phyloP scores from a whole-genome alignment of 2,329 filamentous ascomycete species.

The Epichloe hybrida region DNA sequence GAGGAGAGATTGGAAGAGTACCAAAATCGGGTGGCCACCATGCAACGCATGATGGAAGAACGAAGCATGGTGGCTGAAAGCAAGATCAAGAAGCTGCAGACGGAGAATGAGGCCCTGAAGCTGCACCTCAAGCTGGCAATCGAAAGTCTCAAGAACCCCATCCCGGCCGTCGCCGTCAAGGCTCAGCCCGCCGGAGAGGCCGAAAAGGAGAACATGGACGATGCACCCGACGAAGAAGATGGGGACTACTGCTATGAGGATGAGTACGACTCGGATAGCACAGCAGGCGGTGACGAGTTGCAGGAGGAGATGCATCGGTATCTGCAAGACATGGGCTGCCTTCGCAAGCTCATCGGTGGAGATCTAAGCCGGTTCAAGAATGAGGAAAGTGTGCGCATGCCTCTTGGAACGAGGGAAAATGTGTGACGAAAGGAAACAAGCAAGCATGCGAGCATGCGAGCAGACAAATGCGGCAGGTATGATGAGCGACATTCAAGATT shows the following conservation, averaged over 20 bases:
- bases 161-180: constrained; percentile 44
- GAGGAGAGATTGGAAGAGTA: constrained; percentile 88
- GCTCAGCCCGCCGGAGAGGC: constrained; percentile 13
- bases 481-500: background rate
- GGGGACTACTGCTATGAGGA: constrained; percentile 49
- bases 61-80: constrained; percentile 77
- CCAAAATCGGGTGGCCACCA: constrained; percentile 73
- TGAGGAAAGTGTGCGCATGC: constrained; percentile 41
- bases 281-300: constrained; percentile 44
- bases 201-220: constrained; percentile 17
- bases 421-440: constrained; percentile 10
- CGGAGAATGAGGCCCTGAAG: constrained; percentile 79
- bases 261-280: constrained; percentile 34
- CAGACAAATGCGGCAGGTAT: too few species aligned
- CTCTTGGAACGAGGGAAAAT: constrained; percentile 32
- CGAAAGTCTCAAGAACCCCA: constrained; percentile 80
- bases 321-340: constrained; percentile 69
- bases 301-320: constrained; percentile 79
- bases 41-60: constrained; percentile 96
- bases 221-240: constrained; percentile 26
- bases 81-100: constrained; percentile 82
- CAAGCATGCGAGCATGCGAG: background rate
- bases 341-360: constrained; percentile 49
- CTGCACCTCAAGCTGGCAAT: constrained; percentile 81
- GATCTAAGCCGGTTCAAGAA: constrained; percentile 59